Conservation (phyloP, 257 asterid species). For the Thymus quinquecostatus region DNA sequence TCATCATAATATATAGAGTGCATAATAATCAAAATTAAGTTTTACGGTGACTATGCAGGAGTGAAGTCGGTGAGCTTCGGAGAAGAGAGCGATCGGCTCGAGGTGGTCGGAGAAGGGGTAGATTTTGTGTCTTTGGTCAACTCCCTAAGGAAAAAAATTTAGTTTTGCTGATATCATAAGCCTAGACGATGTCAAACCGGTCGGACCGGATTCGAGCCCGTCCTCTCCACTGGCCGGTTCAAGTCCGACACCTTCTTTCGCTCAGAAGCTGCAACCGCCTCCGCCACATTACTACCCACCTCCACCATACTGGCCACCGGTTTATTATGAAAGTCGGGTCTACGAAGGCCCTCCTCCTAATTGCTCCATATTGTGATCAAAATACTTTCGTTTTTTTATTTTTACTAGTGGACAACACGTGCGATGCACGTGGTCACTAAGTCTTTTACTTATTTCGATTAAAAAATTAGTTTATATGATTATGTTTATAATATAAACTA, state of each 20-base stretch:
- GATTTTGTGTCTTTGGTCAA: conserved; percentile 42
- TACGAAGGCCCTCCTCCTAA: conserved; percentile 14
- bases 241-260: no score
- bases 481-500: no score
- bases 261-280: no score
- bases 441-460: no score
- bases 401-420: no score
- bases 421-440: no score
- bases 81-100: conserved; percentile 26
- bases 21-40: no score
- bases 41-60: conserved; percentile 25
- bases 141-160: conserved; percentile 38
- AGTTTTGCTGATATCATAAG: conserved; percentile 29
- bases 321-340: background rate
- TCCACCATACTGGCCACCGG: background rate
- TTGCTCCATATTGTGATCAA: conserved; percentile 27
- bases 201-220: background rate
- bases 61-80: conserved; percentile 34
- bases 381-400: no score
- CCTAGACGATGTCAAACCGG: conserved; percentile 29
- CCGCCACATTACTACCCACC: background rate
- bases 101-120: conserved; percentile 47
- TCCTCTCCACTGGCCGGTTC: background rate
- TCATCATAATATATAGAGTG: no score
- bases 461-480: no score